Percentiles rank a stretch among this genome's conserved stretches.
phyloP scores from a whole-genome alignment of 2,329 filamentous ascomycete species.

The Clonostachys sp. region DNA sequence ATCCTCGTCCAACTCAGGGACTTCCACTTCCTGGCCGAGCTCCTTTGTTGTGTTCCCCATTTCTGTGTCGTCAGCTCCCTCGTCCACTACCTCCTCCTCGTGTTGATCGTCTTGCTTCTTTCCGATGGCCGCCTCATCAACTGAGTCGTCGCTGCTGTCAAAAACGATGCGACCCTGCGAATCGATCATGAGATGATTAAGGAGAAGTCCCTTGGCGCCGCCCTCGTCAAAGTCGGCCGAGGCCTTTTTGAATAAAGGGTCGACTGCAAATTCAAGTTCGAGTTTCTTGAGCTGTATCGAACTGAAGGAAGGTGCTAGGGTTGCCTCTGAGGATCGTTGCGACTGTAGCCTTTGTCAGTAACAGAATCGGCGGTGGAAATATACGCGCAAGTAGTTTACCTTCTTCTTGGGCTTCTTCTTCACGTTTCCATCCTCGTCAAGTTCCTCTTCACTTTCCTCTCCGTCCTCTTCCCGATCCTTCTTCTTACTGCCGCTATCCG shows the following conservation, averaged over 20 bases:
- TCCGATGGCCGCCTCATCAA: conserved; percentile 34
- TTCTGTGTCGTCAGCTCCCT: neutral
- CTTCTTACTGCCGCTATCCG: conserved; percentile 77
- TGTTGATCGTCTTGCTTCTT: conserved; percentile 32
- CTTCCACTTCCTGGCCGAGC: conserved; percentile 3
- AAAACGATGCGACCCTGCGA: conserved; percentile 90
- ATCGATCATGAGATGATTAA: conserved; percentile 97
- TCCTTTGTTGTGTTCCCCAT: conserved; percentile 6
- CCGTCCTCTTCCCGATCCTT: conserved; percentile 67
- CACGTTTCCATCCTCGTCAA: conserved; percentile 56
- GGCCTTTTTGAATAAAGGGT: conserved; percentile 98
- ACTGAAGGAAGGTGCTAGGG: conserved; percentile 81
- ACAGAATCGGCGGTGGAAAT: neutral
- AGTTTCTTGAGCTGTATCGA: conserved; percentile 94
- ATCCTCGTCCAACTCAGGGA: conserved; percentile 24
- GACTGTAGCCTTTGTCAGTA: conserved; percentile 27
- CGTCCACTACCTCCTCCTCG: conserved; percentile 14
- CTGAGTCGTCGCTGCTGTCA: conserved; percentile 89
- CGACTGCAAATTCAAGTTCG: conserved; percentile 92
- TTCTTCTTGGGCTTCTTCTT: conserved; percentile 69
- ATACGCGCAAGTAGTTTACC: conserved; percentile 38
- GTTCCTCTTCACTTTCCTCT: conserved; percentile 59
- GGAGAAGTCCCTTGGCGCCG: conserved; percentile 86
- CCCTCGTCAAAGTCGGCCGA: conserved; percentile 98
- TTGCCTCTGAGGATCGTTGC: conserved; percentile 85